Evolutionary conservation across 495 filamentous ascomycete genomes (phyloP), one percentile per base, ranked within the genome.

Genomic region (Xylaria curta): DNA sequence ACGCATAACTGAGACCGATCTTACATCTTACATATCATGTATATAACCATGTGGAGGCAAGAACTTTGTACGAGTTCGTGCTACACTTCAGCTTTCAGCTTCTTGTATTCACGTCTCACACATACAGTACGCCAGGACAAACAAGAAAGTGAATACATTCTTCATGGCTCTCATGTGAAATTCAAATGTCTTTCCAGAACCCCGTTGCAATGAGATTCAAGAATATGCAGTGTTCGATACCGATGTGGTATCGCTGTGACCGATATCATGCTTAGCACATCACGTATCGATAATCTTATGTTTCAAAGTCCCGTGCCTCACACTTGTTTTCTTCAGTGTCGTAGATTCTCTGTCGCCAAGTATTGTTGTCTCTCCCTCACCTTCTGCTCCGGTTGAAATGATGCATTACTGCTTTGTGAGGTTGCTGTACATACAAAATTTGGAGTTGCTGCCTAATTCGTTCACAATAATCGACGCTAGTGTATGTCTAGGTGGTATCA

Each of bases 1-100:
- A 78, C 54, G 42, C 73, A 51, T 78, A 49, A n/a, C 21, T 51
- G 8, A 51, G 47, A 51, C 47, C 1, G 28, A 31, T 31, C 28
- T 31, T 31, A 21, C 17, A 19, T 51, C 47, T 24, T 10, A 8
- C n/a, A 51, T 51, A 51, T 21, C n/a, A 51, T 24, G 47, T 51
- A 54, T 26, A 54, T 54, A 54, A 3, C 4, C 51, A 54, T 54
- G 26, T 12, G 9, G 13, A 12, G 24, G 24, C 3, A 26, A 54
- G 21, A 26, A 26, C 21, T 54, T 8, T 26, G 21, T 5, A 28
- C 21, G 12, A 54, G 51, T 54, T n/a, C 12, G 49, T 26, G 24
- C 21, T n/a, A 53, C 8, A 15, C 9, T 54, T 26, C 10, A 54
- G 21, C 51, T 51, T 51, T 51, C 9, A 24, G n/a, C n/a, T 51